Evolutionary conservation across 148 eudicot species (phyloP), one percentile per base, ranked within the genome.

Genomic region (Amaranthus hypochondriacus): DNA sequence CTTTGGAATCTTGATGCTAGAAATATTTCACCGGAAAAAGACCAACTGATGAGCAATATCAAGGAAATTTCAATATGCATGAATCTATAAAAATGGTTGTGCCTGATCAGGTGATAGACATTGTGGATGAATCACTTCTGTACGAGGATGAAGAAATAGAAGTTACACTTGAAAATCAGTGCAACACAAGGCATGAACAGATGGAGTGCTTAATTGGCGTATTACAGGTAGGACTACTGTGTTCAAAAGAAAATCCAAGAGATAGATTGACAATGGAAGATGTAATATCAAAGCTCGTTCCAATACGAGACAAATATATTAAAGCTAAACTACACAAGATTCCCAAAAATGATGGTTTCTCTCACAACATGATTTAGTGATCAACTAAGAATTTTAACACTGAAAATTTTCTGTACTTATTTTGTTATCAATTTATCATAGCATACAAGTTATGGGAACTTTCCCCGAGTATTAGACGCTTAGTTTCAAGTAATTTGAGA

Each of bases 1-100:
- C 72, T 81, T 44, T 15, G 84, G 81, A 44, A 71, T 81, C 46
- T 73, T 70, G 7, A n/a, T 73, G 72, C 66, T 81, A 62, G 84
- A 81, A 60, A 70, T 81, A 50, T 73, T 73, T 81, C 64, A 81
- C 75, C 0, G 68, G 77, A 21, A 62, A 9, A 65, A 43, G 63
- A 53, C 83, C 80, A 7, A 77, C 78, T 4, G 72, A 77, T 50
- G 77, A 69, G 7, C 48, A 46, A 39, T 77, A 69, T 5, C 54
- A 56, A 72, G 83, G 78, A 13, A 57, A 69, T 43, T 7, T 76
- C 28, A 76, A 68, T 67, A 70, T 77, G 11, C 81, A 66, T 70
- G 75, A 66, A 48, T 77, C 47, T 5, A 70, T 70, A 51, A 58
- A 65, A 48, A 59, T 6, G 70, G 78, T 73, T 7, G 18, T 78